Evolutionary conservation across 2,329 filamentous ascomycete species (phyloP).

Genomic region (Chalaropsis ovoidea): DNA sequence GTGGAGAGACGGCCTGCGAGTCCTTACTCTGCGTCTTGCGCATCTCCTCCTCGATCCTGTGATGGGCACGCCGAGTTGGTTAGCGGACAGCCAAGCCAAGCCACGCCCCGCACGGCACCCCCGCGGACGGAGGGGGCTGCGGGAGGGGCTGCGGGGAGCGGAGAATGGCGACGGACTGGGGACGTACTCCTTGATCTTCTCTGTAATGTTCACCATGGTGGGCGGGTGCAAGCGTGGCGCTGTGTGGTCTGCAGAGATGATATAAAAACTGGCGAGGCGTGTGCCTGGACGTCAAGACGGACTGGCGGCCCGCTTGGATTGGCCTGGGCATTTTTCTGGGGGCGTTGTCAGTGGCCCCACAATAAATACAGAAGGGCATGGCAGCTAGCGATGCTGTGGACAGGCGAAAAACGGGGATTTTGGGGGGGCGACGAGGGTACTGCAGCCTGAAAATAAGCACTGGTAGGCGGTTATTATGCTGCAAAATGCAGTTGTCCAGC

Average conservation of each 20-base stretch:
- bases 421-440: not conserved
- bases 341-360: not conserved
- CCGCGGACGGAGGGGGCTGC: not conserved
- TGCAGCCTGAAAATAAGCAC: too few relatives aligned
- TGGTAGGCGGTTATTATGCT: not conserved
- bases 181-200: constrained; percentile 96
- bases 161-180: not conserved
- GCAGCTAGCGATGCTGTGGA: not conserved
- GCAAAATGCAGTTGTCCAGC: not conserved
- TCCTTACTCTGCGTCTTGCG: constrained; percentile 86
- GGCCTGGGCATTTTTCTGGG: constrained; percentile 8
- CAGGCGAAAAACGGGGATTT: not conserved
- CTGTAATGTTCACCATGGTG: constrained; percentile 97
- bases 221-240: constrained; percentile 22
- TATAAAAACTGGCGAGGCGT: not conserved
- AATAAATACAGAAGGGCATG: constrained; percentile 14
- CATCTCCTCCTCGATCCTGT: constrained; percentile 99
- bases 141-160: not conserved
- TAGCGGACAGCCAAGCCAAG: not conserved
- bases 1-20: not conserved
- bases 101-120: constrained; percentile 17
- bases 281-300: not conserved
- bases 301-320: not conserved
- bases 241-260: not conserved
- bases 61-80: constrained; percentile 25